Percentiles rank a stretch among this genome's conserved stretches.
Evolutionary conservation across 495 filamentous ascomycete genomes (phyloP).

Genomic region (Glutinoglossum americanum): DNA sequence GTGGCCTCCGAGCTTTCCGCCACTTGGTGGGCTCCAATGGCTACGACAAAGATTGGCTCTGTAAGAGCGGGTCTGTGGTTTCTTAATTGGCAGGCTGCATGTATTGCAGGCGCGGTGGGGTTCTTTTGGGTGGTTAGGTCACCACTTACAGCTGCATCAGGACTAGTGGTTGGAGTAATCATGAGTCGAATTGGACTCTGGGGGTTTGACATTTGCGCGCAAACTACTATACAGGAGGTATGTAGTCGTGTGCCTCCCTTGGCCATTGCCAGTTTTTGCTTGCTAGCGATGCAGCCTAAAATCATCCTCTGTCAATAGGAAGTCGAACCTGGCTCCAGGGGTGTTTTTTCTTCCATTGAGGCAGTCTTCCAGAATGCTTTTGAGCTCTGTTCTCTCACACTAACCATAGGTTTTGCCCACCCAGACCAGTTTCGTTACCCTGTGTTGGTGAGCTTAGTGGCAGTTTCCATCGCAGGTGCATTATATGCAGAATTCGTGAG

Average conservation of each 20-base stretch:
- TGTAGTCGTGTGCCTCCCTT: too few relatives aligned
- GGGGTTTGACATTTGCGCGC: constrained; percentile 44
- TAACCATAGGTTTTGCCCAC: constrained; percentile 34
- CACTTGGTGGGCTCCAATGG: constrained; percentile 25
- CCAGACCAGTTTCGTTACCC: constrained; percentile 42
- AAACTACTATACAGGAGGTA: constrained; percentile 46
- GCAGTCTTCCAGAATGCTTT: constrained; percentile 40
- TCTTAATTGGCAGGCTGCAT: constrained; percentile 36
- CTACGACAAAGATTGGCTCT: constrained; percentile 33
- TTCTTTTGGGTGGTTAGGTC: constrained; percentile 17
- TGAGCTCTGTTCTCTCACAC: constrained; percentile 37
- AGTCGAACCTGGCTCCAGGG: constrained; percentile 26
- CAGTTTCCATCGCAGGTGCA: constrained; percentile 24
- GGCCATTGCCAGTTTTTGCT: too few relatives aligned
- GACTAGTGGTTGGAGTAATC: constrained; percentile 28
- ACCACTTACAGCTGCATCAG: constrained; percentile 17
- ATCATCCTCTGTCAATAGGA: too few relatives aligned
- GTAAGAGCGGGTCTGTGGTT: constrained; percentile 41
- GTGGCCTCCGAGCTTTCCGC: constrained; percentile 25
- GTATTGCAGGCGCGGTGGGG: constrained; percentile 22
- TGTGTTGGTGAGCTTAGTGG: constrained; percentile 30
- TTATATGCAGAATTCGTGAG: constrained; percentile 36
- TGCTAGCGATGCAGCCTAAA: too few relatives aligned
- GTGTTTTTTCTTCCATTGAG: constrained; percentile 40
- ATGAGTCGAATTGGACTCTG: constrained; percentile 43